These are phyloP conservation scores for Areca catechu DNA, from an alignment of 176 grass and related monocot genomes.

Conservation along the genomic window DNA sequence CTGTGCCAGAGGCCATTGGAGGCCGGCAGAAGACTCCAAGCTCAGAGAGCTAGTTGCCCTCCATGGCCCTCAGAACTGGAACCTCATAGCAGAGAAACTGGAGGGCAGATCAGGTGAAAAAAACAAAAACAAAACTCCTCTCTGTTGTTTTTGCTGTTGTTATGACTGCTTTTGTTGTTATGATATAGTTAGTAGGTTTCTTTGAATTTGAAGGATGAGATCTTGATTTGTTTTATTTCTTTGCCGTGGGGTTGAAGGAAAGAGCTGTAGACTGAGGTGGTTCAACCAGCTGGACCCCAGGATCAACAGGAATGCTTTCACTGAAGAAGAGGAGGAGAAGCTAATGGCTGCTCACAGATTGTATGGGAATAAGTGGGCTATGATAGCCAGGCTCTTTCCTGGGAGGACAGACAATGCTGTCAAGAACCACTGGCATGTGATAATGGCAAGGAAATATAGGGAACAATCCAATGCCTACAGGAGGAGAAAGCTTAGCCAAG, in stretches of 20 bases:
- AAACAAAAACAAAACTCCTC: too few species aligned
- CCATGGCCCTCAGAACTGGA: too few species aligned
- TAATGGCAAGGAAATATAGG: slow-evolving; percentile 63
- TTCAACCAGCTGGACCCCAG: slow-evolving; percentile 92
- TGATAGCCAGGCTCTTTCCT: slow-evolving; percentile 71
- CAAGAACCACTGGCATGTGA: slow-evolving; percentile 97
- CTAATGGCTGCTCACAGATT: slow-evolving; percentile 63
- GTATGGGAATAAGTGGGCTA: slow-evolving; percentile 91
- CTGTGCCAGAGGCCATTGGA: too few species aligned
- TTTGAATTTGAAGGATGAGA: too few species aligned
- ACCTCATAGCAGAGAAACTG: too few species aligned
- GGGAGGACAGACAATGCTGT: slow-evolving; percentile 90
- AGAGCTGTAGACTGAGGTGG: slow-evolving; percentile 85
- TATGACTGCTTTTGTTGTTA: too few species aligned
- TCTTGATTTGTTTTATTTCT: too few species aligned
- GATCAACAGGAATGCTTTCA: slow-evolving; percentile 62
- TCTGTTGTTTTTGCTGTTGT: too few species aligned
- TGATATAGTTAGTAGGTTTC: too few species aligned
- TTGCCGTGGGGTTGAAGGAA: slow-evolving; percentile 26
- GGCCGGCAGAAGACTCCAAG: too few species aligned
- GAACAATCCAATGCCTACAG: slow-evolving; percentile 55
- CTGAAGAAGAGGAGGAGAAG: slow-evolving; percentile 72
- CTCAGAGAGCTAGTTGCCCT: too few species aligned
- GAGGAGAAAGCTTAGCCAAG: slow-evolving; percentile 35
- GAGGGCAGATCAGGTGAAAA: too few species aligned